These are phyloP conservation scores for Penicillium sp. DNA, from an alignment of 2,329 filamentous ascomycete genomes.

Conservation along the genomic window DNA sequence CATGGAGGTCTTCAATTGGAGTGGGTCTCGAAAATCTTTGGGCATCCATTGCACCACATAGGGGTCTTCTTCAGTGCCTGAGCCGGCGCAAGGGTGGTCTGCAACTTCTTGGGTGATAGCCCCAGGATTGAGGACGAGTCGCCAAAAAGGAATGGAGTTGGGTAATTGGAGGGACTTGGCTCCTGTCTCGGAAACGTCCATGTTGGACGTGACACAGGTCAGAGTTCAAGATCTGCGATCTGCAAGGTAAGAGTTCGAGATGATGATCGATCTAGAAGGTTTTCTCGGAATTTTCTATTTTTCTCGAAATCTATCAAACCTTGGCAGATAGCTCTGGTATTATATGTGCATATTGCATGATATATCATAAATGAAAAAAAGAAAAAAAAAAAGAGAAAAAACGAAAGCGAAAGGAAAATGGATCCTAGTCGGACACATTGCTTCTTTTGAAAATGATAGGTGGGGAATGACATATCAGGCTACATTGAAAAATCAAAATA, in stretches of 20 bases:
- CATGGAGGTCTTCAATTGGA: conserved; percentile 32
- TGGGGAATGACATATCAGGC: not conserved
- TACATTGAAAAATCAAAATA: too few relatives aligned
- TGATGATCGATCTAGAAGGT: not conserved
- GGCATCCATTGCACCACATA: conserved; percentile 47
- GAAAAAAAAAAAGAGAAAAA: not conserved
- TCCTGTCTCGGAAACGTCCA: conserved; percentile 12
- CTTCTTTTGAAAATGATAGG: not conserved
- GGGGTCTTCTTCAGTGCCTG: conserved; percentile 44
- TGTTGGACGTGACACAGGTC: not conserved
- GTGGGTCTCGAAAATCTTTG: conserved; percentile 45
- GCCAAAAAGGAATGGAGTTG: conserved; percentile 36
- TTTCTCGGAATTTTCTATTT: not conserved
- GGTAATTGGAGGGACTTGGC: conserved; percentile 12
- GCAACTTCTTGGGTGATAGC: conserved; percentile 38
- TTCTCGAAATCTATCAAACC: not conserved
- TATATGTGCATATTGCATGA: not conserved
- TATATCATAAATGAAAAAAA: not conserved
- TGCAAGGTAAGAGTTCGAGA: not conserved
- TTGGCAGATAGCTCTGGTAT: not conserved
- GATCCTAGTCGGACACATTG: not conserved
- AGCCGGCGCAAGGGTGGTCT: conserved; percentile 36
- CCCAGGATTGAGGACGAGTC: conserved; percentile 33
- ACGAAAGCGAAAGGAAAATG: not conserved
- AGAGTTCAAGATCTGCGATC: not conserved